These are phyloP conservation scores for Apiospora arundinis DNA, from an alignment of 2,329 filamentous ascomycete species.

Conservation along the genomic window DNA sequence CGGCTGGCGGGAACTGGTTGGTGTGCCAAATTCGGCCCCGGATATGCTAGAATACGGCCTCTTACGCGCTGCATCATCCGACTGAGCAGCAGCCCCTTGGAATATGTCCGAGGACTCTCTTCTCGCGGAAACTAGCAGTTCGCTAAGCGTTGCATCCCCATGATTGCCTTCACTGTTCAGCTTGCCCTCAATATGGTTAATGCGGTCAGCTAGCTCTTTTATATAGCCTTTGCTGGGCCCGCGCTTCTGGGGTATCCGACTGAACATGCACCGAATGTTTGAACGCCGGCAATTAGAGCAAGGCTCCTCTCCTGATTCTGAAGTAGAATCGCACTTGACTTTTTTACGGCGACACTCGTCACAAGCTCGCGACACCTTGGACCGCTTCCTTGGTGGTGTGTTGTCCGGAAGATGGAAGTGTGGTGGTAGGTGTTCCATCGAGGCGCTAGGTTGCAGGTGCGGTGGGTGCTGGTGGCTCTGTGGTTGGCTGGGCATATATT, in stretches of 20 bases:
- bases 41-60: slow-evolving; percentile 46
- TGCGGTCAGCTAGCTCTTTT: slow-evolving; percentile 85
- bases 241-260: slow-evolving; percentile 84
- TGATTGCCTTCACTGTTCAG: slow-evolving; percentile 59
- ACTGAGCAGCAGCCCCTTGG: slow-evolving; percentile 54
- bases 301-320: slow-evolving; percentile 64
- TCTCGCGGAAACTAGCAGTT: slow-evolving; percentile 43
- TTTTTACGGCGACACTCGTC: slow-evolving; percentile 91
- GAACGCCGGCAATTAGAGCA: slow-evolving; percentile 85
- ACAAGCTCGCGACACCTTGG: slow-evolving; percentile 87
- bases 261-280: slow-evolving; percentile 81
- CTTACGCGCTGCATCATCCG: slow-evolving; percentile 45
- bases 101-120: slow-evolving; percentile 57
- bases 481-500: slow-evolving; percentile 29
- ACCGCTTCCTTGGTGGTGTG: slow-evolving; percentile 75
- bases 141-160: slow-evolving; percentile 50
- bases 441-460: slow-evolving; percentile 37
- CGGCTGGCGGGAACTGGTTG: slow-evolving; percentile 49
- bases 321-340: slow-evolving; percentile 84
- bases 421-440: slow-evolving; percentile 38
- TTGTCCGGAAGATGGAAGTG: slow-evolving; percentile 47
- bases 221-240: slow-evolving; percentile 95
- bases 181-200: slow-evolving; percentile 82
- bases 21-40: slow-evolving; percentile 43
- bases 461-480: slow-evolving; percentile 36